Percentiles rank a stretch among this genome's conserved stretches.
These are phyloP conservation scores for Vigna angularis DNA, from an alignment of 306 rosid genomes.

Conservation along the genomic window DNA sequence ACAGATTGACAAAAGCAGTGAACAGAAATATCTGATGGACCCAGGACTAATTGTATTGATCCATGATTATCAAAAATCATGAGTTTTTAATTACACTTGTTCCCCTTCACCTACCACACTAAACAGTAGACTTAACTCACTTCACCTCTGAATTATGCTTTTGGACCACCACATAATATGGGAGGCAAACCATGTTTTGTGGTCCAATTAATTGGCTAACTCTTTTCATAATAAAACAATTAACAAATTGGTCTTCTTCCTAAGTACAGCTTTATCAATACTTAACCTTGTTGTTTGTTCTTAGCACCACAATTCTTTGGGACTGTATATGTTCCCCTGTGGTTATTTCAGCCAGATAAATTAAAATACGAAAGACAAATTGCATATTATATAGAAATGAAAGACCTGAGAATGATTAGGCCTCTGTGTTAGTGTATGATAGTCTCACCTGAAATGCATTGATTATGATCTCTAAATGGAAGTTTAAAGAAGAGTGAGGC, in stretches of 20 bases:
- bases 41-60: conserved; percentile 31
- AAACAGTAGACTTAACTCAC: conserved; percentile 11
- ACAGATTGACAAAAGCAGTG: conserved; percentile 28
- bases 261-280: background rate
- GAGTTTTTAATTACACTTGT: conserved; percentile 37
- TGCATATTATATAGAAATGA: background rate
- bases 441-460: conserved; percentile 40
- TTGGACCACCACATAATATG: conserved; percentile 34
- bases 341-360: background rate
- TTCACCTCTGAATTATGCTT: conserved; percentile 33
- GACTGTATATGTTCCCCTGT: background rate
- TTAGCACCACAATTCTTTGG: background rate
- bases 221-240: background rate
- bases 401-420: conserved; percentile 22
- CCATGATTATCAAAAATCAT: conserved; percentile 27
- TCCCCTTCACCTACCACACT: conserved; percentile 36
- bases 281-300: conserved; percentile 17
- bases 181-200: conserved; percentile 35
- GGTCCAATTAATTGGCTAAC: conserved; percentile 31
- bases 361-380: background rate
- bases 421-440: conserved; percentile 35
- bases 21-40: conserved; percentile 30
- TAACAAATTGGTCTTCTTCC: background rate
- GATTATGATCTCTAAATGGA: conserved; percentile 49
- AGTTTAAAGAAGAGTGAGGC: conserved; percentile 42